phyloP scores from a whole-genome alignment of 371 early-diverging fungal genomes.

The Blastocladiella emersonii region DNA sequence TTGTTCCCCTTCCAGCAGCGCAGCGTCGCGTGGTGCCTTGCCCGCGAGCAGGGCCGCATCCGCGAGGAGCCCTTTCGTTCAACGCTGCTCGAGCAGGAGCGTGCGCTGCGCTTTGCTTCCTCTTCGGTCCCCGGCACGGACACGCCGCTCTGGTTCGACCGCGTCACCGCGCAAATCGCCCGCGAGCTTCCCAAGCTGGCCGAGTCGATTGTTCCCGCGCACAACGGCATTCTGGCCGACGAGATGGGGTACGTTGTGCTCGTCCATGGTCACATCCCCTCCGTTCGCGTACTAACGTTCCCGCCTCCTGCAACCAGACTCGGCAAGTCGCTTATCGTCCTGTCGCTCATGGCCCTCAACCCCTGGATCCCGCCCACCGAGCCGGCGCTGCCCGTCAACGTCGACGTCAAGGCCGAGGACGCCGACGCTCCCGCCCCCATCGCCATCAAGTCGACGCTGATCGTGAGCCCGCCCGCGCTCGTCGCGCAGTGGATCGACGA shows the following conservation, averaged over 20 bases:
- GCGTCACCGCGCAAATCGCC: too few species aligned
- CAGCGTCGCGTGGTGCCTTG: not conserved
- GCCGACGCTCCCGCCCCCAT: not conserved
- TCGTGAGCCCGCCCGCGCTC: not conserved
- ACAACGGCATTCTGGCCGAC: not conserved
- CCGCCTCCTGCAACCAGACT: not conserved
- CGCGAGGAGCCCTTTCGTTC: not conserved
- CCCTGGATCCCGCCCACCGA: too few species aligned
- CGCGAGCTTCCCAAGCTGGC: too few species aligned
- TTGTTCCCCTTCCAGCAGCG: slow-evolving; percentile 1
- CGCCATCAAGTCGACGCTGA: not conserved
- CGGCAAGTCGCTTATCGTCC: not conserved
- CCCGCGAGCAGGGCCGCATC: not conserved
- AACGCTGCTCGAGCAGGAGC: not conserved
- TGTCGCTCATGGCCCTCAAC: not conserved
- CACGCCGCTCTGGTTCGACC: too few species aligned
- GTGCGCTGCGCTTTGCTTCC: too few species aligned
- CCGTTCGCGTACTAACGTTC: not conserved
- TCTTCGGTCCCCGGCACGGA: too few species aligned
- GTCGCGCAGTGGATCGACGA: not conserved
- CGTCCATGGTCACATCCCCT: not conserved
- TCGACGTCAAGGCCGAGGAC: too few species aligned
- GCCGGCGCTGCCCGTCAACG: too few species aligned
- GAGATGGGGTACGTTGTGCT: not conserved
- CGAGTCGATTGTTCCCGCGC: not conserved